Evolutionary conservation across 2,329 filamentous ascomycete species (phyloP), one percentile per base, ranked within the genome.

Genomic region (Boeremia exigua): DNA sequence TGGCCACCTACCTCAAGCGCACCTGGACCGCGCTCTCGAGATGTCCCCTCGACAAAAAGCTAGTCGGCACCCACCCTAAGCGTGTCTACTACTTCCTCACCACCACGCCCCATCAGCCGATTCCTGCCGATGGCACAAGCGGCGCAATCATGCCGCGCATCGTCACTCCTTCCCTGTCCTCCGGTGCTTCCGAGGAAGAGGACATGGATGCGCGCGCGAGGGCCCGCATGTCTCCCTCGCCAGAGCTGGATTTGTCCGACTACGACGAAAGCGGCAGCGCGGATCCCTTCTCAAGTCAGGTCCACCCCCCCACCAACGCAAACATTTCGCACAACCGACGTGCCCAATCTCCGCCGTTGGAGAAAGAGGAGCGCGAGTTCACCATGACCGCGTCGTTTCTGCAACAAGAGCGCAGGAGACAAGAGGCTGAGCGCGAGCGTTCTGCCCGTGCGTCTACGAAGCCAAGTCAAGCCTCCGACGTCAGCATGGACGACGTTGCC

Each of bases 51-150:
- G 91, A 91, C 47, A 98, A 98, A 79, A 92, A 96, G 77, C 86
- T 97, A 50, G 92, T 97, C 74, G 88, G 90, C 36, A 89, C 94
- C 37, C 94, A 98, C 74, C 95, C 95, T 17, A 90, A 94, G 72
- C 91, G 95, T 76, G 93, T 96, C 42, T 98, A 96, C 81, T 98
- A 96, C 79, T 98, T 93, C 79, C 85, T 99, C 57, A 96, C 92
- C 34, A 96, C 90, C n/a, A 89, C 84, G 70, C 87, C 90, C 42
- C 91, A 89, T 71, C 91, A 94, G 72, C 86, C 91, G 33, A 86
- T 98, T 17, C 91, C 92, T 2, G 85, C 90, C 62, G 83, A 86
- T 48, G 80, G 81, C 53, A 80, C 84, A 67, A 75, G 79, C 67
- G 68, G 82, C 62, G 73, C 71, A 61, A 79, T 67, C 53, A 78